Conservation (phyloP, 225 moss, liverwort and hornwort genomes). For the Lunularia cruciata region DNA sequence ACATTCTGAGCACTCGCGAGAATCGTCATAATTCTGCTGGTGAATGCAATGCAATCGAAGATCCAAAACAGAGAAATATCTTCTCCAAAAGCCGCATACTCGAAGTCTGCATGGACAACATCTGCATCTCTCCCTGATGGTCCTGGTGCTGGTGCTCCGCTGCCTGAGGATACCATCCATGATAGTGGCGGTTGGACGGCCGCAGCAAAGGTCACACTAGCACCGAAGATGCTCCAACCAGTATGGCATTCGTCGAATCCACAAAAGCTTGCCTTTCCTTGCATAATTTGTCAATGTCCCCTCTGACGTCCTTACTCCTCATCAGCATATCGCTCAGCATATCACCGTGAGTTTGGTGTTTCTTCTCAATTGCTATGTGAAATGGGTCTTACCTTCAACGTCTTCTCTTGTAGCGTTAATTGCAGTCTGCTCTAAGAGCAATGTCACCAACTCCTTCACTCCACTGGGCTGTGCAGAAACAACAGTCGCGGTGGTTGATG, state of each 20-base stretch:
- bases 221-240: constrained; percentile 47
- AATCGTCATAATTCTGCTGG: too few species aligned
- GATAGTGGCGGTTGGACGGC: constrained; percentile 45
- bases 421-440: background rate
- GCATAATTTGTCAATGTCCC: constrained; percentile 19
- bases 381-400: background rate
- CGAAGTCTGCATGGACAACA: too few species aligned
- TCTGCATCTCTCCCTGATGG: too few species aligned
- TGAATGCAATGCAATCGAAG: too few species aligned
- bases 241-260: constrained; percentile 42
- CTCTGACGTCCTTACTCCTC: background rate
- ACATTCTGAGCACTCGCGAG: too few species aligned
- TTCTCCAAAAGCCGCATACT: too few species aligned
- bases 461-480: background rate
- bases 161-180: too few species aligned
- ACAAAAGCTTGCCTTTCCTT: constrained; percentile 37
- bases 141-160: too few species aligned
- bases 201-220: constrained; percentile 44
- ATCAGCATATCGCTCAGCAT: constrained; percentile 20
- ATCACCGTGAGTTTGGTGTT: background rate
- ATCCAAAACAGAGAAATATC: too few species aligned
- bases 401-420: background rate
- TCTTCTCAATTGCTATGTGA: background rate
- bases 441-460: background rate
- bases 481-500: constrained; percentile 4